phyloP scores from a whole-genome alignment of 2,329 filamentous ascomycete genomes.

The Aspergillus intermedius region DNA sequence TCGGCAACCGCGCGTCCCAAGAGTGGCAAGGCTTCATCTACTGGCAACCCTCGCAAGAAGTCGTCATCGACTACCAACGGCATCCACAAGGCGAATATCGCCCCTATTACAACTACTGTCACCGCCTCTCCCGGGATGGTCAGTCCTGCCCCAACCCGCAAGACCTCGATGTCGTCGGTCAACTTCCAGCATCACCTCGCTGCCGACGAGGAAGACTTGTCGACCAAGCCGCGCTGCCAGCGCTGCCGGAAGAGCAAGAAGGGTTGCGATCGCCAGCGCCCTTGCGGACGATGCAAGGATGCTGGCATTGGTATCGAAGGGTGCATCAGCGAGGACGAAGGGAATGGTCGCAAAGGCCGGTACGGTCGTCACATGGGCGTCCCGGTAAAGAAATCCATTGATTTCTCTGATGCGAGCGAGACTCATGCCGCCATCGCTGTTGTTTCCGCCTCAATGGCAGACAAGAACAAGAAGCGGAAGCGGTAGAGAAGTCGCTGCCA shows the following conservation, averaged over 20 bases:
- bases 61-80: constrained; percentile 10
- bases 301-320: constrained; percentile 88
- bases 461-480: constrained; percentile 67
- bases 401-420: constrained; percentile 48
- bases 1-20: constrained; percentile 23
- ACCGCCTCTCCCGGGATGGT: constrained; percentile 17
- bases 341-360: constrained; percentile 90
- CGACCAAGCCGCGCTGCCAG: constrained; percentile 93
- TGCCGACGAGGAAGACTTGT: constrained; percentile 79
- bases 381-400: constrained; percentile 53
- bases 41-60: constrained; percentile 35
- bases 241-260: constrained; percentile 99
- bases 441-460: constrained; percentile 31
- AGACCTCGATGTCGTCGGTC: constrained; percentile 50
- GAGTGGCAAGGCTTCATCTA: constrained; percentile 28
- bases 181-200: constrained; percentile 57
- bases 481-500: constrained; percentile 35
- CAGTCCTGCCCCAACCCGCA: constrained; percentile 48
- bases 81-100: constrained; percentile 36
- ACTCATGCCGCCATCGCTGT: constrained; percentile 29
- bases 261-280: constrained; percentile 92
- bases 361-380: constrained; percentile 70
- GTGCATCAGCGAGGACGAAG: constrained; percentile 95
- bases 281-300: constrained; percentile 91
- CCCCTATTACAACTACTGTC: background rate